Evolutionary conservation across 2,329 filamentous ascomycete genomes (phyloP), one percentile per base, ranked within the genome.

Genomic region (Leptographium flavum): DNA sequence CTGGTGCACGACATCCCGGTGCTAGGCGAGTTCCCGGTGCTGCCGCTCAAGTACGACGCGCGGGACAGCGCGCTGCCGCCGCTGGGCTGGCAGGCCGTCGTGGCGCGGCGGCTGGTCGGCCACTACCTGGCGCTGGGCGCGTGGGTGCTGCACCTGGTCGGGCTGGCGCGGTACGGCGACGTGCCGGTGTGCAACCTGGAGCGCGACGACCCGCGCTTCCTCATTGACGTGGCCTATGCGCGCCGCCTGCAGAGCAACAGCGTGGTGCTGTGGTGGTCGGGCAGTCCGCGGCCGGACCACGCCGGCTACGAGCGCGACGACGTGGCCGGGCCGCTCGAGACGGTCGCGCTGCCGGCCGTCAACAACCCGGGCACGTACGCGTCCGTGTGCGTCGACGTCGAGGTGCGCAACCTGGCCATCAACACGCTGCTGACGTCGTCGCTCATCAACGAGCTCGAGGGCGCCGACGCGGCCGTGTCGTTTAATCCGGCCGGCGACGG

Each of bases 401-500:
- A 93, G 50, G 78, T 98, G 41, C 84, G 88, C 39, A 98, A 98
- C 57, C 73, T 99, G 14, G 83, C 87, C 5, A 96, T 98, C 65
- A 98, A 98, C 64, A 98, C 93, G 0, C 93, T 99, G 40, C 70
- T 99, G 17, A 95, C 92, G 0, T 94, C 90, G 0, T 94, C 92
- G 1, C 75, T 99, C 10, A 88, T 98, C 69, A 96, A 95, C 56
- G 92, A 96, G 53, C 79, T 94, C 2, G 92, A 98, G 58, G 90
- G 90, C 1, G 79, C 81, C 4, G 87, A 82, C 6, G 87, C 96
- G 54, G 85, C 84, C 0, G 75, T 93, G 21, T 81, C 87, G 0
- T 84, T 95, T 59, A 94, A 94, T 54, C 81, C 84, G 21, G 80
- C 81, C 2, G 45, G 48, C 3, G 53, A 54, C 17, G 42, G 43